Evolutionary conservation across 2,329 filamentous ascomycete species (phyloP), one percentile per base, ranked within the genome.

Genomic region (Exophiala sp.): DNA sequence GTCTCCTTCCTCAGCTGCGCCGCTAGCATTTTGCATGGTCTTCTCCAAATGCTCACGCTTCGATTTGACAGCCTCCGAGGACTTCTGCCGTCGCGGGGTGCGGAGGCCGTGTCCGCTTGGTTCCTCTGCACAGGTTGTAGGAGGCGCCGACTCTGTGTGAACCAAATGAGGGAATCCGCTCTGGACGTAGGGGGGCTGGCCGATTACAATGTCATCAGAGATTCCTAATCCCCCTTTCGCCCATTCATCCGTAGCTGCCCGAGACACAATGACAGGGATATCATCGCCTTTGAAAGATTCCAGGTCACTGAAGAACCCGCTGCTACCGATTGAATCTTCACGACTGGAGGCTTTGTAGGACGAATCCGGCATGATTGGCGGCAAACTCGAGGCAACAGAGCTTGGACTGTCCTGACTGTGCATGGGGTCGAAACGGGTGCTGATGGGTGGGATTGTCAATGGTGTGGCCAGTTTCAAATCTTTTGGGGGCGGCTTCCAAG

Each of bases 281-380:
- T 95, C 88, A 46, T 95, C 89, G 5, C 82, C 81, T 29, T 80
- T 82, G 38, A 84, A 80, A 10, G 85, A 86, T 59, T 95, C 88
- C 4, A 83, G 81, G 62, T 96, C 91, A 2, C 88, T 89, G 68
- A 91, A 93, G 42, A 93, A 79, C 63, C 88, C 90, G 8, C 86
- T 94, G 53, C 71, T 73, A 49, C 85, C 86, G 50, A 96, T 85
- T 0, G 91, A 96, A 63, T 95, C 88, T 62, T 89, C 88, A 29
- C 89, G 79, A 63, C 87, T 94, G 2, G 87, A 91, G 2, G 80
- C 82, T 58, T 82, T 78, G 64, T 90, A 87, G 55, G 86, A 88
- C 54, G 85, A 85, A 37, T 84, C 81, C n/a, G 83, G 78, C 27
- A 82, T 75, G 21, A 78, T 76, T 14, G 82, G 80, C 63, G 86